Conservation (phyloP, 2,329 filamentous ascomycete species). For the Metarhizium brunneum region DNA sequence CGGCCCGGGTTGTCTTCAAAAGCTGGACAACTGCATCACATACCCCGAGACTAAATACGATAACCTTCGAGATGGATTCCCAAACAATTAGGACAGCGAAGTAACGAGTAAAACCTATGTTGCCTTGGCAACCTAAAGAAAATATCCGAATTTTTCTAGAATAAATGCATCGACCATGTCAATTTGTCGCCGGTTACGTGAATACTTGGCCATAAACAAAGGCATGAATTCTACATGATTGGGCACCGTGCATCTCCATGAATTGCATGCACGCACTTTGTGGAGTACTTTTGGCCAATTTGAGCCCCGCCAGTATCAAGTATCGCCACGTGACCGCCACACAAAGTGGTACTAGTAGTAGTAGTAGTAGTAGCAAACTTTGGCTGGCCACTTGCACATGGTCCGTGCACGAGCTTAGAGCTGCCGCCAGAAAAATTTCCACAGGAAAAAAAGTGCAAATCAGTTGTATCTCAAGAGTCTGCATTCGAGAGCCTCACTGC, state of each 20-base stretch:
- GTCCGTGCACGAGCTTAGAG: slow-evolving; percentile 13
- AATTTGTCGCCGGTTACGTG: too few species aligned
- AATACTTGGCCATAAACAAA: too few species aligned
- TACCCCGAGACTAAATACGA: slow-evolving; percentile 63
- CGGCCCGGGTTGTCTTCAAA: slow-evolving; percentile 39
- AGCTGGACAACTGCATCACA: slow-evolving; percentile 47
- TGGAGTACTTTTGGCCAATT: not conserved
- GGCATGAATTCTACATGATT: too few species aligned
- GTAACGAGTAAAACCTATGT: not conserved
- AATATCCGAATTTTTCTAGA: not conserved
- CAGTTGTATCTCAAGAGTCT: slow-evolving; percentile 4
- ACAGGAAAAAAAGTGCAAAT: slow-evolving; percentile 10
- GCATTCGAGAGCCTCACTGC: slow-evolving; percentile 1
- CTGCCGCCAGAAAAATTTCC: slow-evolving; percentile 15
- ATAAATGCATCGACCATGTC: not conserved
- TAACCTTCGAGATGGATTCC: slow-evolving; percentile 53
- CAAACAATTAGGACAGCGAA: slow-evolving; percentile 25
- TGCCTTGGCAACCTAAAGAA: not conserved
- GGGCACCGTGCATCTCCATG: too few species aligned
- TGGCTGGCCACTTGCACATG: slow-evolving; percentile 4
- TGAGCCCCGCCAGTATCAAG: slow-evolving; percentile 4
- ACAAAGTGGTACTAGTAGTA: not conserved
- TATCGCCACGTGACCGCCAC: slow-evolving; percentile 13
- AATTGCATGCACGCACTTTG: too few species aligned
- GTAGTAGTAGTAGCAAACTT: not conserved